phyloP scores from a whole-genome alignment of 257 asterid species.

The Solanum etuberosum region DNA sequence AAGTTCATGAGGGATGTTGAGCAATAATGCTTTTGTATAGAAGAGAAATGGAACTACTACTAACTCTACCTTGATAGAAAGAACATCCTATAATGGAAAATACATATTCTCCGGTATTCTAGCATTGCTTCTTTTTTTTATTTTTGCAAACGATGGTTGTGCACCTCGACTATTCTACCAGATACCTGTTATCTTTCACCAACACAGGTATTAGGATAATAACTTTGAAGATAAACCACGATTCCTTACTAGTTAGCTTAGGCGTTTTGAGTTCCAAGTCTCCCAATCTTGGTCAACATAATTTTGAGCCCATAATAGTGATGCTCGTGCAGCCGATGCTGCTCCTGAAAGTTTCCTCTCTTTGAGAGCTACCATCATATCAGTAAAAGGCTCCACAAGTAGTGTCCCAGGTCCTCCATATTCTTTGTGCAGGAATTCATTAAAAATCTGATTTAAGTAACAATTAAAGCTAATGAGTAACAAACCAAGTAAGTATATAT shows the following conservation, averaged over 20 bases:
- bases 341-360: slow-evolving; percentile 54
- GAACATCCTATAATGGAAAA: slow-evolving; percentile 2
- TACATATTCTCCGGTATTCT: neutral
- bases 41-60: neutral
- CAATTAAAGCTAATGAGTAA: neutral
- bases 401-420: slow-evolving; percentile 79
- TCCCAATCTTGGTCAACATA: slow-evolving; percentile 52
- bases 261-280: slow-evolving; percentile 35
- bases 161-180: neutral
- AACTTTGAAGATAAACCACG: neutral
- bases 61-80: neutral
- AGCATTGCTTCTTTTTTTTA: neutral
- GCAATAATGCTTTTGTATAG: slow-evolving; percentile 11
- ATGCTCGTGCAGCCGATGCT: slow-evolving; percentile 49
- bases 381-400: slow-evolving; percentile 55
- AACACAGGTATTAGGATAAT: neutral
- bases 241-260: neutral
- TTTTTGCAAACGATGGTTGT: neutral
- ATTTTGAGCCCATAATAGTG: slow-evolving; percentile 59
- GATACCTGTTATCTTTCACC: neutral
- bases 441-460: slow-evolving; percentile 32
- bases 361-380: slow-evolving; percentile 55
- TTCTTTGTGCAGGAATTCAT: slow-evolving; percentile 41
- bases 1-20: neutral
- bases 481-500: neutral